These are phyloP conservation scores for Plenodomus lindquistii DNA, from an alignment of 2,329 filamentous ascomycete genomes.

Conservation along the genomic window DNA sequence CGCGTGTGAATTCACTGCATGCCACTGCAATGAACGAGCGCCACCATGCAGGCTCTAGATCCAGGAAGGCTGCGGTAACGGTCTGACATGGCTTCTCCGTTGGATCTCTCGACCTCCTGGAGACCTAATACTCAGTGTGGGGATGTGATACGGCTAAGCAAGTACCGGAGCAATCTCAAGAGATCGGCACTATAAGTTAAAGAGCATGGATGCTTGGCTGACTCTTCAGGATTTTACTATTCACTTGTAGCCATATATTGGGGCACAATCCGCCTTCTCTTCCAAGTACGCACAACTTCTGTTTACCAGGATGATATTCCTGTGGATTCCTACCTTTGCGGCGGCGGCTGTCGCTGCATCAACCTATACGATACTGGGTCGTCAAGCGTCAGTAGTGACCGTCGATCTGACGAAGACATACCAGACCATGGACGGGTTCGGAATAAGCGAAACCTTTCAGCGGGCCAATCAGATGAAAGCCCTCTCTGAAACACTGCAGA, in stretches of 20 bases:
- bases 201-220: neutral
- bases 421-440: slow-evolving; percentile 54
- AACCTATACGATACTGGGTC: neutral
- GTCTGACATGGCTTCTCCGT: too few relatives aligned
- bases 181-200: neutral
- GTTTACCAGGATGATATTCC: neutral
- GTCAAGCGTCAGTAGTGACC: slow-evolving; percentile 39
- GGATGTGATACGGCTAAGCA: neutral
- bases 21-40: too few relatives aligned
- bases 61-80: too few relatives aligned
- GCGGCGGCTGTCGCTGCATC: neutral
- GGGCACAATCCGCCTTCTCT: neutral
- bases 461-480: slow-evolving; percentile 52
- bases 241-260: neutral
- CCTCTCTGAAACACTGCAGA: slow-evolving; percentile 43
- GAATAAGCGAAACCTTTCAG: slow-evolving; percentile 53
- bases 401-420: slow-evolving; percentile 51
- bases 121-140: neutral
- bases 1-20: too few relatives aligned
- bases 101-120: neutral
- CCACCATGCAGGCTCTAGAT: too few relatives aligned
- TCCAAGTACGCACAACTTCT: neutral
- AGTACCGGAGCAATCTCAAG: neutral
- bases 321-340: neutral
- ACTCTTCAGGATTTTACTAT: neutral